phyloP scores from a whole-genome alignment of 352 stramenopile species.

The Pythium phragmiticola region DNA sequence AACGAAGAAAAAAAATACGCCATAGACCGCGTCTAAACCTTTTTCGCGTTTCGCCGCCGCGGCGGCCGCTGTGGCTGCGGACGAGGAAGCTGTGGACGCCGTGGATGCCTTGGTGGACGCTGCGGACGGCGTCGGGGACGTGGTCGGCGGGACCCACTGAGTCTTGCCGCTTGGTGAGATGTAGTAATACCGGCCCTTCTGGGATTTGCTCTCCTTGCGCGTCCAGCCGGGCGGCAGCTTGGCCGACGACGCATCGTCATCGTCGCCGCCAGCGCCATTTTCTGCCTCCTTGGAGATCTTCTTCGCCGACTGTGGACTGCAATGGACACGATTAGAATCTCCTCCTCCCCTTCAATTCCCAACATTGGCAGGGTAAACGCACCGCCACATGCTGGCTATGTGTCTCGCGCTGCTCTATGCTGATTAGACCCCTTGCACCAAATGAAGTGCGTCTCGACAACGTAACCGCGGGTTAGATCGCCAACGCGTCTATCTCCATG shows the following conservation, averaged over 20 bases:
- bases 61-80: neutral
- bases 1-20: neutral
- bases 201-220: slow-evolving; percentile 82
- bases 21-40: slow-evolving; percentile 8
- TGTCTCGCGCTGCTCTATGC: neutral
- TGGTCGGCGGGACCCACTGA: slow-evolving; percentile 65
- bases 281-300: slow-evolving; percentile 16
- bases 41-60: slow-evolving; percentile 25
- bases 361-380: neutral
- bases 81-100: neutral
- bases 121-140: neutral
- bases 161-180: slow-evolving; percentile 81
- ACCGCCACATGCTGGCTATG: slow-evolving; percentile 11
- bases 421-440: neutral
- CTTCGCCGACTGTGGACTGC: slow-evolving; percentile 7
- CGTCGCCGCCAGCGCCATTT: neutral
- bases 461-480: slow-evolving; percentile 5
- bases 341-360: neutral
- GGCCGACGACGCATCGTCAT: slow-evolving; percentile 7
- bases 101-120: slow-evolving; percentile 6
- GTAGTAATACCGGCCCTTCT: slow-evolving; percentile 86
- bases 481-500: slow-evolving; percentile 9
- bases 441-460: neutral
- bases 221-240: slow-evolving; percentile 76
- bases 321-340: slow-evolving; percentile 5